phyloP scores from a whole-genome alignment of 495 filamentous ascomycete species.

The Penicillium fimorum region DNA sequence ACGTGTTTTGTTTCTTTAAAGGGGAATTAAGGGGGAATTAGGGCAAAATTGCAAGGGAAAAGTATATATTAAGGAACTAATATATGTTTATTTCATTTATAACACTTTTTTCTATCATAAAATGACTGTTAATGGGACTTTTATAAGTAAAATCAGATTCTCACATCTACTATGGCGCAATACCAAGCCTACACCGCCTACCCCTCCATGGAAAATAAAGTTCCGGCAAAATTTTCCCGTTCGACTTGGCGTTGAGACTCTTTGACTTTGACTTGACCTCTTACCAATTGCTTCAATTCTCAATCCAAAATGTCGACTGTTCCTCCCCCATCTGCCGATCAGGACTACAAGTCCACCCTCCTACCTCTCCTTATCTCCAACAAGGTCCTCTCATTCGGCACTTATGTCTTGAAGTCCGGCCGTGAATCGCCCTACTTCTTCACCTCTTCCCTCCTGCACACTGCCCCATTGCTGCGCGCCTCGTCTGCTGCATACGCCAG shows the following conservation, averaged over 20 bases:
- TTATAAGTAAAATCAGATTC: background rate
- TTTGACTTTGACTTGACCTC: background rate
- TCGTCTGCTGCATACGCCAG: slow-evolving; percentile 78
- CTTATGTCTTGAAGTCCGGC: slow-evolving; percentile 85
- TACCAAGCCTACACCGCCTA: slow-evolving; percentile 11
- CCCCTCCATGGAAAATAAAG: slow-evolving; percentile 20
- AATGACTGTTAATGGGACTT: background rate
- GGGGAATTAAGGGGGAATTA: background rate
- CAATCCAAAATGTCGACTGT: slow-evolving; percentile 24
- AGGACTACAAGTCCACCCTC: slow-evolving; percentile 64
- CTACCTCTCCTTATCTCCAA: slow-evolving; percentile 67
- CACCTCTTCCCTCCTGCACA: slow-evolving; percentile 86
- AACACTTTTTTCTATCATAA: background rate
- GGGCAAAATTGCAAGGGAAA: background rate
- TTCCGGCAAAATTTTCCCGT: slow-evolving; percentile 22
- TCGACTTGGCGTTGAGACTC: slow-evolving; percentile 3
- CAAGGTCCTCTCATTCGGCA: slow-evolving; percentile 83
- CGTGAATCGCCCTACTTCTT: slow-evolving; percentile 98
- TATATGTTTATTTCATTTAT: background rate
- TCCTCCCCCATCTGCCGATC: slow-evolving; percentile 28
- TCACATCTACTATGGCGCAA: background rate
- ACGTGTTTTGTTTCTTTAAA: slow-evolving; percentile 22
- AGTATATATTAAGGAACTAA: background rate
- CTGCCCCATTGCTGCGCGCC: slow-evolving; percentile 66
- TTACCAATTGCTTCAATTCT: slow-evolving; percentile 9